These are phyloP conservation scores for Pseudocercospora musae DNA, from an alignment of 2,329 filamentous ascomycete species.

Conservation along the genomic window DNA sequence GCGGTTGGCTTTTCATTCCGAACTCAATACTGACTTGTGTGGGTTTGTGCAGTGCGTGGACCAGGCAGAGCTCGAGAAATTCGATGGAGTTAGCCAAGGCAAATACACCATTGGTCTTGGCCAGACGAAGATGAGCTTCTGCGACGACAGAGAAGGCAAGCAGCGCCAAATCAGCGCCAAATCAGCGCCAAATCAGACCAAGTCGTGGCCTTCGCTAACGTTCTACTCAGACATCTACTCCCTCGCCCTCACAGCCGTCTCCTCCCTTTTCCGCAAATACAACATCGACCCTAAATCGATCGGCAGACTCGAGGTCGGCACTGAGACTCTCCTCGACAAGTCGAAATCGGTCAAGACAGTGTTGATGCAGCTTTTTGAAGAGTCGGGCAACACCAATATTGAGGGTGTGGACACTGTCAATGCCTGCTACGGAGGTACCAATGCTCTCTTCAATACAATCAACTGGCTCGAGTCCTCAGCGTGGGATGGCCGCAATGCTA, in stretches of 20 bases:
- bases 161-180: too few relatives aligned
- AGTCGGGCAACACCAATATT: conserved; percentile 52
- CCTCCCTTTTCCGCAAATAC: conserved; percentile 53
- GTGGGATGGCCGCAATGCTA: conserved; percentile 52
- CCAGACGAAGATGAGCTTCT: conserved; percentile 56
- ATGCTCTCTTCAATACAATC: conserved; percentile 53
- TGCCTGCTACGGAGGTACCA: conserved; percentile 55
- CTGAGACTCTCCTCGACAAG: conserved; percentile 55
- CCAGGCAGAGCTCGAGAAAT: conserved; percentile 53
- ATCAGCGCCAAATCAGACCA: too few relatives aligned
- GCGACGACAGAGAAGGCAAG: conserved; percentile 52
- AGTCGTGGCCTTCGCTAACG: not conserved
- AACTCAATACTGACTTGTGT: conserved; percentile 16
- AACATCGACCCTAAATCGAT: conserved; percentile 50
- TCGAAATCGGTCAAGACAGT: conserved; percentile 55
- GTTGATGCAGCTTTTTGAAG: conserved; percentile 52
- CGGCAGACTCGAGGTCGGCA: conserved; percentile 53
- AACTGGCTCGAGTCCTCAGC: conserved; percentile 55
- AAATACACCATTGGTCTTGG: conserved; percentile 56
- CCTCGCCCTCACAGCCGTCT: conserved; percentile 50
- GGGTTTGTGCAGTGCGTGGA: conserved; percentile 53
- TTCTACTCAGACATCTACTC: conserved; percentile 50
- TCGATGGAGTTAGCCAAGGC: conserved; percentile 51
- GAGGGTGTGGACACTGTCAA: conserved; percentile 55
- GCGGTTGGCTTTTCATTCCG: not conserved